These are phyloP conservation scores for Daldinia concentrica DNA, from an alignment of 495 filamentous ascomycete genomes.

Conservation along the genomic window DNA sequence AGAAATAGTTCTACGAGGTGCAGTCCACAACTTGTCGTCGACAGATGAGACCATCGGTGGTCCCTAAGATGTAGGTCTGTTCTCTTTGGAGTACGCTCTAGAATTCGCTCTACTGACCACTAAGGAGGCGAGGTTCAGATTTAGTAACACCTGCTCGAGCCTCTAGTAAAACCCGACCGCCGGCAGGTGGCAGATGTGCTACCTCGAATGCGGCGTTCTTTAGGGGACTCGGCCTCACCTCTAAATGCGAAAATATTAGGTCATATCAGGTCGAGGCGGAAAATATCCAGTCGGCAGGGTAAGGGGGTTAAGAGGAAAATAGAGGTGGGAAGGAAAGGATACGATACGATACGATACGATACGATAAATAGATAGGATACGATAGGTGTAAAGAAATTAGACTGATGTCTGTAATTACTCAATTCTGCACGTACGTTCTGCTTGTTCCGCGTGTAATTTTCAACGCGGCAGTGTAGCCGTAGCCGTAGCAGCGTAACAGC, in stretches of 20 bases:
- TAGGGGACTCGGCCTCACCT: conserved; percentile 3
- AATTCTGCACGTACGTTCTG: conserved; percentile 30
- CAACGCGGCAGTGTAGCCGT: conserved; percentile 30
- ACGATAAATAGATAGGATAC: not conserved
- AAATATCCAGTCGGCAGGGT: not conserved
- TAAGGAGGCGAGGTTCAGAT: conserved; percentile 3
- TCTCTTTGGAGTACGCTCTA: too few species aligned
- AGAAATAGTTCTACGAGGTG: conserved; percentile 18
- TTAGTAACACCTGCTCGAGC: conserved; percentile 12
- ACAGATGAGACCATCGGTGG: conserved; percentile 29
- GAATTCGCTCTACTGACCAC: conserved; percentile 3
- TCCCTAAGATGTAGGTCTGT: conserved; percentile 6
- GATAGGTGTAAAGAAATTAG: conserved; percentile 14
- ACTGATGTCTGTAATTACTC: conserved; percentile 15
- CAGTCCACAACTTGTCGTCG: conserved; percentile 21
- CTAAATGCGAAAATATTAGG: conserved; percentile 20
- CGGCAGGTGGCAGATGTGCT: conserved; percentile 13
- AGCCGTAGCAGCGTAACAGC: too few species aligned
- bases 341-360: not conserved
- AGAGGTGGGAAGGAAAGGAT: not conserved
- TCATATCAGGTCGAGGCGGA: conserved; percentile 16
- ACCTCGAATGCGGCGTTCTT: conserved; percentile 9
- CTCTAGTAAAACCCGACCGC: conserved; percentile 30
- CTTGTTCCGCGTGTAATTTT: conserved; percentile 37
- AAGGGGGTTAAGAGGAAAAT: conserved; percentile 2